Evolutionary conservation across 2,329 filamentous ascomycete genomes (phyloP).

Genomic region (Claviceps africana): DNA sequence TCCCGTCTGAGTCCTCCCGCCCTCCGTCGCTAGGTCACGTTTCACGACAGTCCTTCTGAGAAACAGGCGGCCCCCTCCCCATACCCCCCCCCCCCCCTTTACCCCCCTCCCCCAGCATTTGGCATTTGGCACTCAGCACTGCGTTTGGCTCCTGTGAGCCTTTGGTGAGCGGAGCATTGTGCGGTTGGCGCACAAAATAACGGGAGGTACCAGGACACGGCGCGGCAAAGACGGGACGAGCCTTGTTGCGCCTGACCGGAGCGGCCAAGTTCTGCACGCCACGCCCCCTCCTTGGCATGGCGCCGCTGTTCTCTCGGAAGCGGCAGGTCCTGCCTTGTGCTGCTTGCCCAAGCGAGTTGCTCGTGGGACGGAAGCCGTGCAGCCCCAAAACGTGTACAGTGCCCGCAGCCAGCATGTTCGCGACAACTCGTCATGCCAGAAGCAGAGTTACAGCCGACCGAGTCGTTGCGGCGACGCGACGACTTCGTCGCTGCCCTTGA

Average conservation of each 20-base stretch:
- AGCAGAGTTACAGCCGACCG: neutral
- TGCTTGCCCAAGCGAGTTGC: neutral
- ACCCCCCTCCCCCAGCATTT: neutral
- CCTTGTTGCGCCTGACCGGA: constrained; percentile 15
- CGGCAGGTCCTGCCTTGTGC: neutral
- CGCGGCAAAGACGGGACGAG: constrained; percentile 21
- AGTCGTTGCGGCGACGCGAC: neutral
- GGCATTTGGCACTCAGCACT: neutral
- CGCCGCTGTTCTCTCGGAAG: neutral
- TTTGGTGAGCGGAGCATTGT: neutral
- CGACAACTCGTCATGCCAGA: neutral
- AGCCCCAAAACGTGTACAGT: neutral
- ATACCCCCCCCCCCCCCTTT: neutral
- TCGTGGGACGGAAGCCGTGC: neutral
- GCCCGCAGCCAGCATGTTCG: neutral
- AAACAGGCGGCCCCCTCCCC: neutral
- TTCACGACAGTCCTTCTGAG: neutral
- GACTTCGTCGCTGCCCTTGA: neutral
- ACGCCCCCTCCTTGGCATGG: neutral
- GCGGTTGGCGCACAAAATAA: neutral
- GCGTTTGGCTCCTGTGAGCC: neutral
- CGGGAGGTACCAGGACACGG: constrained; percentile 5
- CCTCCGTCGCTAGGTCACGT: neutral
- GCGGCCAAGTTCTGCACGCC: neutral
- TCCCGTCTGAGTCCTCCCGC: neutral